Percentiles rank a stretch among this genome's conserved stretches.
phyloP scores from a whole-genome alignment of 352 stramenopile genomes.

The Globisporangium acanthophoron region DNA sequence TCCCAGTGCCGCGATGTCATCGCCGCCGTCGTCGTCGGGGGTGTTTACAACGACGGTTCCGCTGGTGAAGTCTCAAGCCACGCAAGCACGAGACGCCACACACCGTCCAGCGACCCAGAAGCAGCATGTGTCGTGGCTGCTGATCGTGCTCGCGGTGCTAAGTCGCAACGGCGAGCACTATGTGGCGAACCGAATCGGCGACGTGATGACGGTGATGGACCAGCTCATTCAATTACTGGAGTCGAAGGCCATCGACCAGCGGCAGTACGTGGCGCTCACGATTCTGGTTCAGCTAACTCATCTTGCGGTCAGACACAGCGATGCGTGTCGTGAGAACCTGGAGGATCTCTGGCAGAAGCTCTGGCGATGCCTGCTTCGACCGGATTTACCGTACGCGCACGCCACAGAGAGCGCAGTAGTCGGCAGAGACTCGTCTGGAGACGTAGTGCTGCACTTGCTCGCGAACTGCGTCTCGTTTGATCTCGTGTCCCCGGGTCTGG shows the following conservation, averaged over 20 bases:
- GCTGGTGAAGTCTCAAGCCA: conserved; percentile 3
- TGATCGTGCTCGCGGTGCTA: conserved; percentile 41
- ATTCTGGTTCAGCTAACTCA: conserved; percentile 46
- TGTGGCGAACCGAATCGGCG: conserved; percentile 42
- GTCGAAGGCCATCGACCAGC: conserved; percentile 41
- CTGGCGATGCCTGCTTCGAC: conserved; percentile 42
- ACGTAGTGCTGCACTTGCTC: conserved; percentile 44
- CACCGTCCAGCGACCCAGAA: conserved; percentile 24
- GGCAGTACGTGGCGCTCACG: conserved; percentile 40
- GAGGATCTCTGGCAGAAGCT: conserved; percentile 41
- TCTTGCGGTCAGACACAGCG: conserved; percentile 24
- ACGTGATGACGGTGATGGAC: conserved; percentile 51
- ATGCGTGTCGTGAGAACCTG: conserved; percentile 27
- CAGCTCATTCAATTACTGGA: conserved; percentile 38
- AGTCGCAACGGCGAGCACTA: conserved; percentile 51
- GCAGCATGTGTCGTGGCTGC: conserved; percentile 34
- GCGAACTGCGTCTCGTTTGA: conserved; percentile 37
- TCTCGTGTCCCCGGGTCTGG: conserved; percentile 28
- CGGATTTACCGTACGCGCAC: conserved; percentile 45
- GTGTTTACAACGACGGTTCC: neutral
- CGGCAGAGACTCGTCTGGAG: conserved; percentile 33
- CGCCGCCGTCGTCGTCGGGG: neutral
- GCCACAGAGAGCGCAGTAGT: conserved; percentile 39
- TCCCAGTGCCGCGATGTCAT: neutral
- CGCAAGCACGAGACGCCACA: conserved; percentile 9